A percentile compares a stretch with the other conserved stretches of the same genome.
Conservation (phyloP, 2,329 filamentous ascomycete species). For the Xylariaceae sp. region DNA sequence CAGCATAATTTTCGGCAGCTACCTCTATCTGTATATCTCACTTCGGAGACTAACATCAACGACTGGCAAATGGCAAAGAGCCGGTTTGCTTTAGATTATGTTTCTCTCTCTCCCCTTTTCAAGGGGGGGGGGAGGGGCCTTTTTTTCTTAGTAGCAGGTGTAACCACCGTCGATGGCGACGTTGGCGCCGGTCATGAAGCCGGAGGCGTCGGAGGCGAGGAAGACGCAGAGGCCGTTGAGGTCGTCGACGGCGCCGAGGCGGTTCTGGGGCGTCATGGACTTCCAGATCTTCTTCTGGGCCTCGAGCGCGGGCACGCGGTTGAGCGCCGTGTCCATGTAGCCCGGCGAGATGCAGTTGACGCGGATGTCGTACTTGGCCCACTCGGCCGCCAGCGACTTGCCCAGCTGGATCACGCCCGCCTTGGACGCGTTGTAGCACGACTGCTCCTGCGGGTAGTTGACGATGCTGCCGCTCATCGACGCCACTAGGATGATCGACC, state of each 20-base stretch:
- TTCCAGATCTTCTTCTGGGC: slow-evolving; percentile 85
- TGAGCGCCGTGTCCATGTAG: slow-evolving; percentile 85
- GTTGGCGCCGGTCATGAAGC: slow-evolving; percentile 80
- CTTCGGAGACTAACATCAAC: neutral
- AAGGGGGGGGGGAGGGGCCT: neutral
- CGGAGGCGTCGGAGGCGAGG: slow-evolving; percentile 73
- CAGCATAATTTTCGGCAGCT: neutral
- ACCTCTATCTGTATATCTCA: neutral
- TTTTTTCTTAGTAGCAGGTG: slow-evolving; percentile 59
- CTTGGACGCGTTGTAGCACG: slow-evolving; percentile 84
- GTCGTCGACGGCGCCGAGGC: slow-evolving; percentile 75
- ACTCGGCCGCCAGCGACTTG: slow-evolving; percentile 83
- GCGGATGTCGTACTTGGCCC: slow-evolving; percentile 80
- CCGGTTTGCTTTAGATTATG: no score
- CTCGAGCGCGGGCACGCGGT: slow-evolving; percentile 77
- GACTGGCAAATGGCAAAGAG: no score
- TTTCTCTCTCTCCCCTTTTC: neutral
- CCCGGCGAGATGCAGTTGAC: slow-evolving; percentile 86
- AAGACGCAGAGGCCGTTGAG: slow-evolving; percentile 80
- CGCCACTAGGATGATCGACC: slow-evolving; percentile 76
- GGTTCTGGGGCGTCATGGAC: slow-evolving; percentile 73
- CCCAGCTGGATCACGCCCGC: slow-evolving; percentile 78
- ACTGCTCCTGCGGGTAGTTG: slow-evolving; percentile 86
- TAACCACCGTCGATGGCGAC: slow-evolving; percentile 74
- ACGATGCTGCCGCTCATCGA: slow-evolving; percentile 85